Conservation (phyloP, 495 filamentous ascomycete genomes). For the Podospora pseudoanserina region DNA sequence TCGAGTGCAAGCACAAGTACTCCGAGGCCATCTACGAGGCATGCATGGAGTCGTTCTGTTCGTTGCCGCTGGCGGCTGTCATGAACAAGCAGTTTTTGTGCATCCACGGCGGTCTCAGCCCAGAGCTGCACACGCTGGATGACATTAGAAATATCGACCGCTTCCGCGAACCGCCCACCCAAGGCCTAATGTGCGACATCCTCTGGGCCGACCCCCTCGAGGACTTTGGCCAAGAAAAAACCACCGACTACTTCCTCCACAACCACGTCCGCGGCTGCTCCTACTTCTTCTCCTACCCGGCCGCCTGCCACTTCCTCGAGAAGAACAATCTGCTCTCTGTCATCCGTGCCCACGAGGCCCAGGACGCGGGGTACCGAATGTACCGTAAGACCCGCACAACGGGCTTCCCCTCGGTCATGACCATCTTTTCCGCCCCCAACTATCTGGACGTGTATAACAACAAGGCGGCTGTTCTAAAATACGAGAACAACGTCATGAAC, state of each 20-base stretch:
- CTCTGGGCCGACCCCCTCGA: constrained; percentile 99
- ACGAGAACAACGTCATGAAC: constrained; percentile 99
- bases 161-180: constrained; percentile 94
- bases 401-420: constrained; percentile 99
- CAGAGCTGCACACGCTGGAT: constrained; percentile 91
- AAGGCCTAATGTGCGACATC: constrained; percentile 98
- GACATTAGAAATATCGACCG: constrained; percentile 93
- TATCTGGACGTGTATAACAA: constrained; percentile 99
- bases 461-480: constrained; percentile 97
- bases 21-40: constrained; percentile 95
- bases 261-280: constrained; percentile 98
- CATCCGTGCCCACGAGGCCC: constrained; percentile 97
- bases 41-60: constrained; percentile 96
- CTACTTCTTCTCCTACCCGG: constrained; percentile 98
- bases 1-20: constrained; percentile 99
- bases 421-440: constrained; percentile 98
- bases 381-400: constrained; percentile 97
- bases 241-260: constrained; percentile 92
- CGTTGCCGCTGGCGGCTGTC: constrained; percentile 86
- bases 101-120: constrained; percentile 94
- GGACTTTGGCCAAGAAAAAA: constrained; percentile 98
- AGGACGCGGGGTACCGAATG: constrained; percentile 98
- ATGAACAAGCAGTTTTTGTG: constrained; percentile 99
- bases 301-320: constrained; percentile 96
- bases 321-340: constrained; percentile 98